Base-by-base conservation (phyloP, 176 grass and related monocot genomes). In the Pontederia crassipes region DNA sequence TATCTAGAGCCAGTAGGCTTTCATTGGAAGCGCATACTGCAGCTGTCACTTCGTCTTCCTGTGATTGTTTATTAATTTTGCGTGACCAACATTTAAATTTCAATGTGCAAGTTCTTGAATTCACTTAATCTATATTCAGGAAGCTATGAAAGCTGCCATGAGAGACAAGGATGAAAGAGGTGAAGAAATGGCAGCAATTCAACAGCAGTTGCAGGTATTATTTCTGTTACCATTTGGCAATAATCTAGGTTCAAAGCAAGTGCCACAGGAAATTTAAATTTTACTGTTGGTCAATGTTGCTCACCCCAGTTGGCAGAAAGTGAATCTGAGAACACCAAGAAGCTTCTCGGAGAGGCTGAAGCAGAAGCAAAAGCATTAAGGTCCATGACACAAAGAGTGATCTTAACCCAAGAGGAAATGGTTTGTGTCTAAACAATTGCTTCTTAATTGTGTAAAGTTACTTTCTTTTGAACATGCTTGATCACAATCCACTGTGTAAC, bases 321-420 rank as follows among this genome's bases (percentile, higher is more conserved):
- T 59, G 82, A 88, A 51, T 54, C 57, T 48, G 49, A 71, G 49
- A 47, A 52, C 35, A 74, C 83, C 71, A 69, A 61, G 28, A 57
- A 78, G 52, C 86, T 91, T 68, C 71, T 97, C 46, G 72, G 74
- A 63, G 93, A 85, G 74, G 74, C 74, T 28, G 93, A 97, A 72
- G 83, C 74, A 1, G 84, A 97, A 80, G 64, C 64, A 68, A 83
- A 91, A 77, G 71, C 69, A 13, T 81, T 97, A 54, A 84, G 60
- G 28, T 85, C 73, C 55, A 97, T 88, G 79, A 88, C 92, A 57
- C 74, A 87, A 8, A 82, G 87, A 79, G 91, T 97, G 84, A 65
- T 88, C 69, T 82, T 97, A 80, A 88, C 78, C 64, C 72, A 88
- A 67, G 87, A 91, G 83, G 92, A 97, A 78, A 88, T 88, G 84